phyloP scores from a whole-genome alignment of 1,284 basidiomycete genomes.

The Austroboletus novae-zelandiae region DNA sequence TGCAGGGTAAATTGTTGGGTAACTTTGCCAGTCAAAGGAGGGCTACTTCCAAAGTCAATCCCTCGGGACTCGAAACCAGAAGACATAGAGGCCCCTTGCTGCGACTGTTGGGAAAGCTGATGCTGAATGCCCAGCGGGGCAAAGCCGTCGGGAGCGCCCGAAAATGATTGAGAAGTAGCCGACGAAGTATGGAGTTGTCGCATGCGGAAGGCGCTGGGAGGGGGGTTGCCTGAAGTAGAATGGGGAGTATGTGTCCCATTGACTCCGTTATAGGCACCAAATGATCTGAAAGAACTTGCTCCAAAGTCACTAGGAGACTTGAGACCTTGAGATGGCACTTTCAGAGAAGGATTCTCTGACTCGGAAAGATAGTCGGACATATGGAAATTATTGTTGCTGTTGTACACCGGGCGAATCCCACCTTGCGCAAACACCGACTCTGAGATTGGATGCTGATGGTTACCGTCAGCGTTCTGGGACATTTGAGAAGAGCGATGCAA shows the following conservation, averaged over 20 bases:
- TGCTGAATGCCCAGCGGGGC: constrained; percentile 31
- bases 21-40: constrained; percentile 25
- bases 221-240: constrained; percentile 23
- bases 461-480: constrained; percentile 34
- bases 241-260: constrained; percentile 24
- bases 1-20: constrained; percentile 35
- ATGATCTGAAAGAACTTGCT: constrained; percentile 34
- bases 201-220: constrained; percentile 33
- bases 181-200: constrained; percentile 27
- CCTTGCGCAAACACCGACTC: constrained; percentile 29
- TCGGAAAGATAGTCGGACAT: constrained; percentile 39
- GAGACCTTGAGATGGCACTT: constrained; percentile 36
- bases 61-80: constrained; percentile 30
- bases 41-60: constrained; percentile 32
- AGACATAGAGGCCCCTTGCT: constrained; percentile 24
- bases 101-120: constrained; percentile 38
- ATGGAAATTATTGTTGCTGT: constrained; percentile 40
- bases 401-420: constrained; percentile 43
- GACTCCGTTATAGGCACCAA: constrained; percentile 36
- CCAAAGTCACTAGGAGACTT: constrained; percentile 41
- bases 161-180: constrained; percentile 25
- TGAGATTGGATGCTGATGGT: constrained; percentile 33
- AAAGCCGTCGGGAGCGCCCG: constrained; percentile 22
- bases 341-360: constrained; percentile 40
- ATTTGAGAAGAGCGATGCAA: constrained; percentile 35